A percentile compares a stretch with the other conserved stretches of the same genome.
phyloP scores from a whole-genome alignment of 805 yeast genomes.

The Ogataea dorogensis region DNA sequence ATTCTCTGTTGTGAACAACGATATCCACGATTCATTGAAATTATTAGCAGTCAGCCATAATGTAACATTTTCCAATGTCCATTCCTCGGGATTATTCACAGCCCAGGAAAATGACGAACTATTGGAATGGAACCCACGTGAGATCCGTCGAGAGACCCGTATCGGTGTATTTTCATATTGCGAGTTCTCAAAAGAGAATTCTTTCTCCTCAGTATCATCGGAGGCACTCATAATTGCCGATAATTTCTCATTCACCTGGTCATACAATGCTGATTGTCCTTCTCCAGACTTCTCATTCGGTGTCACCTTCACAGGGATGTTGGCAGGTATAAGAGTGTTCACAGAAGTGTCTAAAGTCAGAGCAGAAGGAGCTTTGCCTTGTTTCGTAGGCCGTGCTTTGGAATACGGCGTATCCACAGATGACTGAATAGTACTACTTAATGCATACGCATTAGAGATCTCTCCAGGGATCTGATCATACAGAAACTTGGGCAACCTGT shows the following conservation, averaged over 20 bases:
- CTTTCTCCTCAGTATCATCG: conserved; percentile 10
- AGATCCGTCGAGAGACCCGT: conserved; percentile 10
- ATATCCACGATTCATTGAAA: conserved; percentile 75
- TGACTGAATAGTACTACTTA: conserved; percentile 22
- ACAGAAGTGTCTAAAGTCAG: conserved; percentile 23
- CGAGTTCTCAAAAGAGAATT: conserved; percentile 10
- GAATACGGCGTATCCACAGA: conserved; percentile 29
- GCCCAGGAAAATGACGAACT: conserved; percentile 42
- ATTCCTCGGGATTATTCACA: conserved; percentile 54
- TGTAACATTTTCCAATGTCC: conserved; percentile 69
- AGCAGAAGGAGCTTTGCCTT: conserved; percentile 3
- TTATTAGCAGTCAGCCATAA: conserved; percentile 67
- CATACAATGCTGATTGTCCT: conserved; percentile 22
- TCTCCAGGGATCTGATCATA: conserved; percentile 33
- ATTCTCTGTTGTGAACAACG: conserved; percentile 54
- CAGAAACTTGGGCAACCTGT: conserved; percentile 29
- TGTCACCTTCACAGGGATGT: conserved; percentile 22
- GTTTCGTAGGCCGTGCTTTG: conserved; percentile 9
- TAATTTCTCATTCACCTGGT: conserved; percentile 22
- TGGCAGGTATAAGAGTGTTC: conserved; percentile 10
- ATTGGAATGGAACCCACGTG: conserved; percentile 21
- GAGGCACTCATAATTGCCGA: conserved; percentile 17
- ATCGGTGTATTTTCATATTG: conserved; percentile 3
- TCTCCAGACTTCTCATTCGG: neutral
- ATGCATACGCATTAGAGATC: conserved; percentile 25